Evolutionary conservation across 192 early-diverging fungal species (phyloP), one percentile per base, ranked within the genome.

Genomic region (Podila minutissima): DNA sequence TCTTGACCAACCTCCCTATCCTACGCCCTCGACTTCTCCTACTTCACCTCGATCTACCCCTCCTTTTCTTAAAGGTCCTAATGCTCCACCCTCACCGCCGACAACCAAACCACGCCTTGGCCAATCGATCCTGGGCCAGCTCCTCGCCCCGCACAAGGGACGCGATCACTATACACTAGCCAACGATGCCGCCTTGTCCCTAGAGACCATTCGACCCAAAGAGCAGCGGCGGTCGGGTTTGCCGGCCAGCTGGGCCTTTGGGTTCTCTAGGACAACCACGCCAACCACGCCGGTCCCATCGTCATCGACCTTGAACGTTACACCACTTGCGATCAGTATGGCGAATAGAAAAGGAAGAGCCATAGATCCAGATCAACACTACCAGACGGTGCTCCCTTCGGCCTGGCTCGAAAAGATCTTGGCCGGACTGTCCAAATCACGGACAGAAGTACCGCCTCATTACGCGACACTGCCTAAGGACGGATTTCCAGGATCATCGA

Each of bases 321-420:
- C 41, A 17, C 41, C 41, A 46, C 41, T 46, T 46, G 41, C 41
- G 41, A 17, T 46, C 15, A 46, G 13, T 15, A 46, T 46, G 41
- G 41, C 41, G 1, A 46, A 46, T 17, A 46, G 41, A 17, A 46
- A 46, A 46, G 41, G 41, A 37, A 37, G 35, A 37, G 35, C 35
- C 38, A 12, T 71, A 8, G 63, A 60, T 64, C 53, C 32, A 17
- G 69, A 72, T 12, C 58, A 49, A 13, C 32, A 32, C 8, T 67
- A 64, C 15, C 74, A 37, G 5, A 48, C 75, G 3, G 59, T 69
- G 35, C 53, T 72, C 11, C 77, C 71, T 5, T 81, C 77, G 5
- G 77, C 53, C 6, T 81, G 77, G 77, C 48, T 81, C 35, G 77
- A 81, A 60, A 65, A 33, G n/a, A 57, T 73, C 26, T 61, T 81